Percentiles rank a stretch among this genome's conserved stretches.
Evolutionary conservation across 2,329 filamentous ascomycete species (phyloP).

Genomic region (Diaporthe sp.): DNA sequence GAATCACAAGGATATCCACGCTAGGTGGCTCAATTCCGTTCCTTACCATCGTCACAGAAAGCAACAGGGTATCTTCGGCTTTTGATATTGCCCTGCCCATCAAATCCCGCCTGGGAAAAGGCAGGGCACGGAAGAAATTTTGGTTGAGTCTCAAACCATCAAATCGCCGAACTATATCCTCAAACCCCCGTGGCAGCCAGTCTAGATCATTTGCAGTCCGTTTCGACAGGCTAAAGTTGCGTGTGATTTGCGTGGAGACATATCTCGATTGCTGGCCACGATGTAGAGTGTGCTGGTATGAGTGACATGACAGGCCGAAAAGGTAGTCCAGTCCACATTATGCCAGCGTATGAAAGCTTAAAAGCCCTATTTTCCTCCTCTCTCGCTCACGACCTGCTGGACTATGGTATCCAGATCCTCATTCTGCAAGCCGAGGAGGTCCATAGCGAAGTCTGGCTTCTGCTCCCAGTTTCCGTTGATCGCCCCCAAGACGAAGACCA

Average conservation of each 20-base stretch:
- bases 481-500: constrained; percentile 61
- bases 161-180: constrained; percentile 60
- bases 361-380: background rate
- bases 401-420: constrained; percentile 58
- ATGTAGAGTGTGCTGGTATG: background rate
- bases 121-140: constrained; percentile 51
- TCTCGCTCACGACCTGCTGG: constrained; percentile 43
- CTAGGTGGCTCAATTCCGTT: constrained; percentile 37
- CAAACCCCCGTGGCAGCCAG: constrained; percentile 47
- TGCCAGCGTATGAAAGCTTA: too few species aligned
- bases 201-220: constrained; percentile 39
- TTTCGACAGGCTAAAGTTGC: constrained; percentile 50
- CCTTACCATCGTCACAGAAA: background rate
- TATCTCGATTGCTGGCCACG: constrained; percentile 36
- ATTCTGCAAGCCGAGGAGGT: constrained; percentile 55
- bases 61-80: background rate
- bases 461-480: constrained; percentile 60
- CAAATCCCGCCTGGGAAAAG: constrained; percentile 50
- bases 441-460: constrained; percentile 58
- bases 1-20: constrained; percentile 59
- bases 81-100: background rate
- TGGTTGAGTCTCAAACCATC: constrained; percentile 50
- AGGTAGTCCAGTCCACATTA: too few species aligned
- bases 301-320: background rate
- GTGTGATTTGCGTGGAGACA: constrained; percentile 42